Base-by-base conservation (phyloP, 1,139 yeast species). In the Yamadazyma atlantica region DNA sequence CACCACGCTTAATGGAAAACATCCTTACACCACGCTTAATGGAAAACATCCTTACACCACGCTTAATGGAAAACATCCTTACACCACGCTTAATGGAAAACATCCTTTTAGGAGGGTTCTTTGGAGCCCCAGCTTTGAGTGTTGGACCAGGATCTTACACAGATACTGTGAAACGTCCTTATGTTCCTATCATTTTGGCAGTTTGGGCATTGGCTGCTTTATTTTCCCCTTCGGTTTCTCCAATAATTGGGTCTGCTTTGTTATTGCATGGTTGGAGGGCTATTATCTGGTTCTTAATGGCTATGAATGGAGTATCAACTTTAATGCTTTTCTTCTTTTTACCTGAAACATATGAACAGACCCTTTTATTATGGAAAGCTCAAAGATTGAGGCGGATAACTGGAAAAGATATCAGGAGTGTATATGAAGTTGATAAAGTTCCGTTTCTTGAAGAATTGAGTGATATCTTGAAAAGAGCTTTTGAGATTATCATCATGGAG, bases 391-490 rank as follows among this genome's bases (percentile, higher is more conserved):
- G 71, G 50, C 57, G 56, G 0, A 28, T 56, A 12, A 65, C 70
- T 12, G 70, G 69, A 1, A 38, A 46, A 4, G 55, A 56, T 33
- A 58, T 66, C 32, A 28, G n/a, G 16, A 28, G 8, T 16, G 13
- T 9, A 28, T 28, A 28, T 16, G 30, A 28, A 28, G 8, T 28
- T 4, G 16, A 28, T 11, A n/a, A 10, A 9, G 10, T 5, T 9
- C 16, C 30, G 11, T 51, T 54, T 13, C 57, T 61, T 35, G 54
- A 49, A 33, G 7, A 45, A 58, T 16, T 75, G 71, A 9, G 8
- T 28, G n/a, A 10, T 44, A 56, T 73, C 34, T 56, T 79, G 50
- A 78, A 73, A 72, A 60, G 75, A 51, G 79, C 80, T 2, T 35
- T 74, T 35, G 68, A 66, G 40, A 64, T 73, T 31, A 60, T 66